Conservation (phyloP, 805 yeast species). For the Candida maltosa region DNA sequence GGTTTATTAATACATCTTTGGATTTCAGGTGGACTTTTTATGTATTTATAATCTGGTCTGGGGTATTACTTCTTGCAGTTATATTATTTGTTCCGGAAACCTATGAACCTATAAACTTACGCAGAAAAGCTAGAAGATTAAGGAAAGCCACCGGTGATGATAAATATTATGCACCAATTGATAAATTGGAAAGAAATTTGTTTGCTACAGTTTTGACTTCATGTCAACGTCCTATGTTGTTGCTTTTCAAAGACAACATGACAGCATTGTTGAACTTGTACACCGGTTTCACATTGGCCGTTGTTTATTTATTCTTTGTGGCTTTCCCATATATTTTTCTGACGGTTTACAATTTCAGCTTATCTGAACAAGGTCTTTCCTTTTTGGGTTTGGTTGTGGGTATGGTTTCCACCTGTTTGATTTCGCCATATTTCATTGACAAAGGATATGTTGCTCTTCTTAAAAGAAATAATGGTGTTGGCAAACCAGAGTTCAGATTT, state of each 20-base stretch:
- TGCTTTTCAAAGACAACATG: constrained; percentile 26
- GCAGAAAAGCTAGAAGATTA: constrained; percentile 21
- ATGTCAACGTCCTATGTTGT: constrained; percentile 19
- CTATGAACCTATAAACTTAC: constrained; percentile 22
- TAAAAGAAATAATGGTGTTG: constrained; percentile 37
- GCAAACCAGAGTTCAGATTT: constrained; percentile 75
- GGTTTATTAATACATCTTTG: constrained; percentile 19
- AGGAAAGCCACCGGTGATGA: constrained; percentile 33
- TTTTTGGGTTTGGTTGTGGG: constrained; percentile 37
- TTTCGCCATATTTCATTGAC: constrained; percentile 22
- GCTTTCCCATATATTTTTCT: constrained; percentile 42
- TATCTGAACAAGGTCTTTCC: constrained; percentile 24
- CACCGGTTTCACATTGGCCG: constrained; percentile 44
- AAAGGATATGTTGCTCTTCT: constrained; percentile 26
- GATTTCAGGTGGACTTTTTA: constrained; percentile 24
- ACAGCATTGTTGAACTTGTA: constrained; percentile 29
- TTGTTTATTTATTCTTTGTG: constrained; percentile 40
- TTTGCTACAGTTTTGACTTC: constrained; percentile 16
- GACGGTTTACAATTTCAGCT: constrained; percentile 26
- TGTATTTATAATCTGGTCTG: constrained; percentile 23
- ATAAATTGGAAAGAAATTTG: constrained; percentile 17
- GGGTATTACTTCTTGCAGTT: constrained; percentile 15
- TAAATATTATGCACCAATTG: constrained; percentile 39
- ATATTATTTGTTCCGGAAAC: constrained; percentile 25
- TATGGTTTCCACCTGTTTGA: constrained; percentile 25